phyloP scores from a whole-genome alignment of 495 filamentous ascomycete genomes.

The Penicillium silybi region DNA sequence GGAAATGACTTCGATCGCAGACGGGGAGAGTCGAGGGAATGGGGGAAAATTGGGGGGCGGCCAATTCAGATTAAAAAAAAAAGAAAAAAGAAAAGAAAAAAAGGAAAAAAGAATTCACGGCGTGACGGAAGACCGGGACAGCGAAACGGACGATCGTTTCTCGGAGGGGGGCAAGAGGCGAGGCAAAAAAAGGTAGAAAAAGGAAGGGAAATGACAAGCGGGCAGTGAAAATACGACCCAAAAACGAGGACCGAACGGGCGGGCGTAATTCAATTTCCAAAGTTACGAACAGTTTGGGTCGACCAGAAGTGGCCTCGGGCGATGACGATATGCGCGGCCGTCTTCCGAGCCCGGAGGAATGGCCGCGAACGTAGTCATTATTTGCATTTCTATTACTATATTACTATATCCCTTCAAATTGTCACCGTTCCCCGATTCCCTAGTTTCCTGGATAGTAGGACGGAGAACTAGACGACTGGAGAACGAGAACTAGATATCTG shows the following conservation, averaged over 20 bases:
- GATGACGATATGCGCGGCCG: constrained; percentile 22
- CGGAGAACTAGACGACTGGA: too few relatives aligned
- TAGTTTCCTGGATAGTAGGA: too few relatives aligned
- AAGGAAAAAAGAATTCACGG: constrained; percentile 28
- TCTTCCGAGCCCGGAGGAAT: constrained; percentile 28
- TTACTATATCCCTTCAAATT: too few relatives aligned
- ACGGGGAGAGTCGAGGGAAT: constrained; percentile 20
- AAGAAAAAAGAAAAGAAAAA: constrained; percentile 27
- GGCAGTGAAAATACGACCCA: constrained; percentile 5
- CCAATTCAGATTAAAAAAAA: neutral
- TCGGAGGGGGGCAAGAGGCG: constrained; percentile 32
- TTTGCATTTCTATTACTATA: neutral
- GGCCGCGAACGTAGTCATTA: constrained; percentile 15
- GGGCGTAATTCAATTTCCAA: constrained; percentile 5
- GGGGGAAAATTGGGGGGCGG: constrained; percentile 9
- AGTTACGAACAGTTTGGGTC: neutral
- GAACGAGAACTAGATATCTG: neutral
- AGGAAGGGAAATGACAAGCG: constrained; percentile 6
- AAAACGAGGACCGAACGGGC: neutral
- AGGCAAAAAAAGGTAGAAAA: constrained; percentile 10
- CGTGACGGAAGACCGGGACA: constrained; percentile 12
- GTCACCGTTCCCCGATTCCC: too few relatives aligned
- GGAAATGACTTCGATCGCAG: constrained; percentile 12
- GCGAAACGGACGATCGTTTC: constrained; percentile 33
- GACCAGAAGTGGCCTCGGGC: neutral